Conservation (phyloP, 2,329 filamentous ascomycete species). For the Trichophaea hybrida region DNA sequence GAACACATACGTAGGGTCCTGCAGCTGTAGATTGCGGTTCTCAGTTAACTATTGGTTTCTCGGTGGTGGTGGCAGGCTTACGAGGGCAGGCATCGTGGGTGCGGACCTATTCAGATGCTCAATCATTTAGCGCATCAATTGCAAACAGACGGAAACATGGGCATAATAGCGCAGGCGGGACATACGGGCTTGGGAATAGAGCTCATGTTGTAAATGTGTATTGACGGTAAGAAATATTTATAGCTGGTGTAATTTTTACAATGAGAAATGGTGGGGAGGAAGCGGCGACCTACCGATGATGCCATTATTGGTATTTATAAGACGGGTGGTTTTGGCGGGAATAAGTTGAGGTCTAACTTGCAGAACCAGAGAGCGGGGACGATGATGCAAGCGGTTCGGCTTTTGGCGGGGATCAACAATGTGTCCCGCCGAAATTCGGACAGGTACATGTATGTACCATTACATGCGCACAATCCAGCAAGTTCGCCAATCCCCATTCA, state of each 20-base stretch:
- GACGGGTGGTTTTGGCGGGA: not conserved
- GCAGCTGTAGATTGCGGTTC: slow-evolving; percentile 14
- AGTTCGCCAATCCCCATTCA: too few species aligned
- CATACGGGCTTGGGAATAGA: slow-evolving; percentile 10
- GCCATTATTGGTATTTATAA: not conserved
- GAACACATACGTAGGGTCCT: slow-evolving; percentile 20
- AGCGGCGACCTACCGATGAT: not conserved
- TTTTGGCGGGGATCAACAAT: too few species aligned
- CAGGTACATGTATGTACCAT: too few species aligned
- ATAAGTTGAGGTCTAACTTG: not conserved
- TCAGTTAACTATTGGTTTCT: not conserved
- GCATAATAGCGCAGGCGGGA: not conserved
- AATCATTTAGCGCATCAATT: not conserved
- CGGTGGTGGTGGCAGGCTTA: slow-evolving; percentile 7
- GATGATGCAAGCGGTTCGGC: not conserved
- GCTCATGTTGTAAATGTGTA: not conserved
- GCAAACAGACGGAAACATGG: not conserved
- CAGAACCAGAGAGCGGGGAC: not conserved
- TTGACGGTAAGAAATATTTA: not conserved
- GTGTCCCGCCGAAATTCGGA: too few species aligned
- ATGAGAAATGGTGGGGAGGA: not conserved
- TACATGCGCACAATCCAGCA: too few species aligned
- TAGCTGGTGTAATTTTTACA: not conserved
- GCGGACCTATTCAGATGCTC: slow-evolving; percentile 1
- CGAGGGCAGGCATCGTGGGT: slow-evolving; percentile 20